phyloP scores from a whole-genome alignment of 805 yeast genomes.

The Metschnikowia peoriensis region DNA sequence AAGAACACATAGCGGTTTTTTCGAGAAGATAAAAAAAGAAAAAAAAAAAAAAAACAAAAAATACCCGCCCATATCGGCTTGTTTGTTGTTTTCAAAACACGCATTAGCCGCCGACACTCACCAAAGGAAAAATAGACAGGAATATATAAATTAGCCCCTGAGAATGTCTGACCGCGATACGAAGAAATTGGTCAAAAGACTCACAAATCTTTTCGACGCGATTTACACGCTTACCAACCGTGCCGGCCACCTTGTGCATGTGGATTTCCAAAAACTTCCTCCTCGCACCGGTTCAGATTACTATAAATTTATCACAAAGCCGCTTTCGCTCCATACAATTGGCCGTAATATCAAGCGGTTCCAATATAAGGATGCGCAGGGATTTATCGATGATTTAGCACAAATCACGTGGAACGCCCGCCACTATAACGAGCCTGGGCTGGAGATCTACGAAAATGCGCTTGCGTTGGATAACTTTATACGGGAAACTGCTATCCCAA shows the following conservation, averaged over 20 bases:
- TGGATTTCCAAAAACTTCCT: conserved; percentile 72
- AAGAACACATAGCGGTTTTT: too few species aligned
- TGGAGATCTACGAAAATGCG: conserved; percentile 69
- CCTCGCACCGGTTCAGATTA: conserved; percentile 71
- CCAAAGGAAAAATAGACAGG: neutral
- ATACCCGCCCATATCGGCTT: neutral
- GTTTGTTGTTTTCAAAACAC: too few species aligned
- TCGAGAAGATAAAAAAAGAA: neutral
- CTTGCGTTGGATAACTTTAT: conserved; percentile 53
- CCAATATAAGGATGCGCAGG: conserved; percentile 59
- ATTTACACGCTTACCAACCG: conserved; percentile 40
- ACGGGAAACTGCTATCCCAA: conserved; percentile 46
- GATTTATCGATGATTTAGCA: conserved; percentile 72
- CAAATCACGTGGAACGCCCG: conserved; percentile 91
- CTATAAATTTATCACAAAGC: conserved; percentile 71
- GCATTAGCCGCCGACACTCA: neutral
- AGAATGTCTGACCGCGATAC: conserved; percentile 39
- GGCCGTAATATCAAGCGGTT: conserved; percentile 54
- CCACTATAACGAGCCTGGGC: conserved; percentile 70
- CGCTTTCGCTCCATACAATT: conserved; percentile 78
- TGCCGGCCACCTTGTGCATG: conserved; percentile 46
- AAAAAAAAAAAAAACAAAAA: too few species aligned
- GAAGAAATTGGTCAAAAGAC: conserved; percentile 35
- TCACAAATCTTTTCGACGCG: conserved; percentile 35
- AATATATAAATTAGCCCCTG: too few species aligned